Percentiles rank a stretch among this genome's conserved stretches.
phyloP scores from a whole-genome alignment of 352 stramenopile species.

The Chloridella minuta region DNA sequence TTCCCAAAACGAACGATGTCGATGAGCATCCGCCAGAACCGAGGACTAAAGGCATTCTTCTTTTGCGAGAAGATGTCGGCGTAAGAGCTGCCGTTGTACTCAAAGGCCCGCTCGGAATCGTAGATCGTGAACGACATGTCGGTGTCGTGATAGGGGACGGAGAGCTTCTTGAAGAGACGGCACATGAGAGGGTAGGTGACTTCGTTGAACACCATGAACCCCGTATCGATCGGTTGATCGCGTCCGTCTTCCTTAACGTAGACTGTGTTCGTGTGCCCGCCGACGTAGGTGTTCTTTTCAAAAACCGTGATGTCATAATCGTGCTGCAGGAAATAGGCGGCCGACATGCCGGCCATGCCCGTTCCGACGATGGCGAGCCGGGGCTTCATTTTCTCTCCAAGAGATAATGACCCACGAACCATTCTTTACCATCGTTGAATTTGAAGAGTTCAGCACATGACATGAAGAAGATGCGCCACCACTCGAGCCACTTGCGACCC shows the following conservation, averaged over 20 bases:
- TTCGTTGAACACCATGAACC: conserved; percentile 21
- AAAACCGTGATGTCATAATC: conserved; percentile 20
- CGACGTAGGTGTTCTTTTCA: conserved; percentile 17
- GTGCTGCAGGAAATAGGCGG: conserved; percentile 15
- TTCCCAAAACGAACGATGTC: conserved; percentile 20
- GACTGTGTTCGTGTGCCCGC: conserved; percentile 17
- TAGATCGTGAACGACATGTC: conserved; percentile 20
- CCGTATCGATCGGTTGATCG: conserved; percentile 17
- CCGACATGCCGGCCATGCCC: conserved; percentile 18
- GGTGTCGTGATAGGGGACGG: conserved; percentile 13
- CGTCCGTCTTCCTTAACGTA: conserved; percentile 15
- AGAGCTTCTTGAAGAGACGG: conserved; percentile 18
- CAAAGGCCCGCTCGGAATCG: conserved; percentile 15
- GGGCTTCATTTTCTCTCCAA: not conserved
- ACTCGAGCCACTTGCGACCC: not conserved
- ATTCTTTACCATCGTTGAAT: not conserved
- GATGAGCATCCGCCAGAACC: conserved; percentile 18
- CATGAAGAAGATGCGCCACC: not conserved
- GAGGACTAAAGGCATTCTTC: conserved; percentile 13
- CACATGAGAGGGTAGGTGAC: conserved; percentile 20
- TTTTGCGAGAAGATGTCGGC: conserved; percentile 17
- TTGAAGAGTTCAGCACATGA: not conserved
- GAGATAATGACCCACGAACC: not conserved
- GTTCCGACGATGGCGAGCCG: conserved; percentile 16
- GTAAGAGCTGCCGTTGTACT: conserved; percentile 17